A percentile compares a stretch with the other conserved stretches of the same genome.
These are phyloP conservation scores for Plantago ovata DNA, from an alignment of 257 asterid genomes.

Conservation along the genomic window DNA sequence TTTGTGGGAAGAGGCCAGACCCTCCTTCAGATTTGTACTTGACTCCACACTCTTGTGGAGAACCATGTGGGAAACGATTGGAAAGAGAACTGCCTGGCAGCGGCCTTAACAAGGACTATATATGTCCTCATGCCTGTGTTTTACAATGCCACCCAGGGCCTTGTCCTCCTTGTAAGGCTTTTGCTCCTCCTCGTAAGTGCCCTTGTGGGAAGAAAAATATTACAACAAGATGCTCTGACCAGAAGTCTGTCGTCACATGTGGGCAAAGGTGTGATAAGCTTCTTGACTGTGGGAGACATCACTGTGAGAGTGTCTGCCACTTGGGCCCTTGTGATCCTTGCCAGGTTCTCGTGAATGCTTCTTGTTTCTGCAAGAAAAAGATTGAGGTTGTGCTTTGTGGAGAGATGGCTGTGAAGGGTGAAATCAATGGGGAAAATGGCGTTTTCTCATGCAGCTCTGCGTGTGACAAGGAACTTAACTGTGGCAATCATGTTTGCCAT, in stretches of 20 bases:
- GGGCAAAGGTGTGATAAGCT: conserved; percentile 80
- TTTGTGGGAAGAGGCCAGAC: conserved; percentile 84
- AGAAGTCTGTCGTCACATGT: conserved; percentile 80
- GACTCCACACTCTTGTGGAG: conserved; percentile 99
- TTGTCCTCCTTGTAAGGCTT: conserved; percentile 98
- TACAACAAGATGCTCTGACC: conserved; percentile 88
- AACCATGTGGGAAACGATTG: conserved; percentile 83
- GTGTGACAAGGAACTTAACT: conserved; percentile 63
- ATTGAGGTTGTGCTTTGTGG: conserved; percentile 72
- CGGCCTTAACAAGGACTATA: conserved; percentile 62
- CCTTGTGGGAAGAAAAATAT: conserved; percentile 92
- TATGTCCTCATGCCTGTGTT: conserved; percentile 91
- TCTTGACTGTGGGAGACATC: conserved; percentile 84
- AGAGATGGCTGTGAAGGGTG: conserved; percentile 76
- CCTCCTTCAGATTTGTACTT: conserved; percentile 90
- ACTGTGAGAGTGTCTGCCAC: conserved; percentile 68
- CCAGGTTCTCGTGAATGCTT: conserved; percentile 62
- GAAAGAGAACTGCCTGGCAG: conserved; percentile 65
- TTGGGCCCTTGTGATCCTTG: conserved; percentile 90
- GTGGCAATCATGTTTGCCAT: conserved; percentile 72
- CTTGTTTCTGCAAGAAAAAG: conserved; percentile 87
- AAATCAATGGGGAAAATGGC: conserved; percentile 57
- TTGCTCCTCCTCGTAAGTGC: conserved; percentile 81
- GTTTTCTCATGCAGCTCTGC: conserved; percentile 68
- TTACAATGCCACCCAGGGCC: conserved; percentile 99